These are phyloP conservation scores for Pilobolus umbonatus DNA, from an alignment of 192 early-diverging fungal species.

Conservation along the genomic window DNA sequence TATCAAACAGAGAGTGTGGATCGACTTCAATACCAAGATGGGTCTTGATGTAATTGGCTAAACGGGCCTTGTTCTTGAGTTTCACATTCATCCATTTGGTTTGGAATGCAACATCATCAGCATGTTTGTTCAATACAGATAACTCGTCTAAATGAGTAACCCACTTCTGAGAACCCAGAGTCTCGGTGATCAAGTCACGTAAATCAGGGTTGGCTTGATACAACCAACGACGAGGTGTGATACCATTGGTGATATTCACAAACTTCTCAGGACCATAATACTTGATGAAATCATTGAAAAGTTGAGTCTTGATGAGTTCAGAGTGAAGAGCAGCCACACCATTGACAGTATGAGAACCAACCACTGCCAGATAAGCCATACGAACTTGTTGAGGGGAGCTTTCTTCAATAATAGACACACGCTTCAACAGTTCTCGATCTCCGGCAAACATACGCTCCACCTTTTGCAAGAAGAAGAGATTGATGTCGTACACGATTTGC, in stretches of 20 bases:
- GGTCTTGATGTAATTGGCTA: slow-evolving; percentile 78
- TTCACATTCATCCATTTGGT: slow-evolving; percentile 88
- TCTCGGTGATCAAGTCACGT: slow-evolving; percentile 74
- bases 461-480: slow-evolving; percentile 94
- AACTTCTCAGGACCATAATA: slow-evolving; percentile 86
- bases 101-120: slow-evolving; percentile 69
- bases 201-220: slow-evolving; percentile 94
- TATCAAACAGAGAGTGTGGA: slow-evolving; percentile 90
- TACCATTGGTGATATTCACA: slow-evolving; percentile 97
- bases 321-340: slow-evolving; percentile 91
- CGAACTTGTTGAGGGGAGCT: slow-evolving; percentile 86
- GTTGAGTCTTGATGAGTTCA: slow-evolving; percentile 70
- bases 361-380: slow-evolving; percentile 95
- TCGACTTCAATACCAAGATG: slow-evolving; percentile 69
- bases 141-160: slow-evolving; percentile 70
- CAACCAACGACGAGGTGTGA: slow-evolving; percentile 95
- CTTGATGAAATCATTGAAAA: slow-evolving; percentile 90
- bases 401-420: slow-evolving; percentile 96
- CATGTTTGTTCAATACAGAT: slow-evolving; percentile 56
- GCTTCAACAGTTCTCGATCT: slow-evolving; percentile 80
- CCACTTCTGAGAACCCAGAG: slow-evolving; percentile 72
- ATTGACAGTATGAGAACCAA: slow-evolving; percentile 94
- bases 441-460: slow-evolving; percentile 84
- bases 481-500: slow-evolving; percentile 99
- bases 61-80: slow-evolving; percentile 83